Evolutionary conservation across 805 yeast genomes (phyloP), one percentile per base, ranked within the genome.

Genomic region (Wickerhamomyces bovis): DNA sequence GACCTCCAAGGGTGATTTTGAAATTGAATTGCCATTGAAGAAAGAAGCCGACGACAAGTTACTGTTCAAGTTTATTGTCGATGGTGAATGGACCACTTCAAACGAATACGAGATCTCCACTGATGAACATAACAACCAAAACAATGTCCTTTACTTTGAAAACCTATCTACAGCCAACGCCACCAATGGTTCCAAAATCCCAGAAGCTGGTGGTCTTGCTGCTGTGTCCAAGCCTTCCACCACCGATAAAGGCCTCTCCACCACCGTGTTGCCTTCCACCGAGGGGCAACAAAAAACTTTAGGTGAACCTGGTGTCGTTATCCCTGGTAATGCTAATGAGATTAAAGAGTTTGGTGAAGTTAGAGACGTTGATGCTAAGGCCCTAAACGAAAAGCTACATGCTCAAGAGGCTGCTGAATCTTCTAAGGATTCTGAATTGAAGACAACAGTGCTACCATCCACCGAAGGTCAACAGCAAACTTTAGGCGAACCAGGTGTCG

Each of bases 241-340:
- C 39, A 72, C 68, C 31, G 58, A 60, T 23, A 47, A 64, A 13
- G 43, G 44, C 44, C 25, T 50, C 41, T n/a, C 49, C 12, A 51
- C 62, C 6, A 48, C 61, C 11, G 78, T 73, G 33, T 43, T 73
- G 63, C 79, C 80, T 12, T 60, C 71, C 0, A 50, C 61, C 23
- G 73, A 69, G 52, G 68, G 67, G 18, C 52, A 67, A 39, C 70
- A 67, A 39, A 57, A 72, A 25, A 53, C 75, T 16, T 53, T 71
- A 33, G 85, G 88, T 43, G 90, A 85, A 58, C 89, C 94, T 25
- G 96, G 96, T 41, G 73, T 85, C 51, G 79, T 70, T 39, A 63
- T 85, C 52, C 75, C 83, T 30, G 75, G 70, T 31, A 65, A 84
- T 55, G 73, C 83, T 18, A 77, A 75, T 42, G 70, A 76, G 18